Base-by-base conservation (phyloP, 768 basidiomycete genomes). In the Serendipita indica region DNA sequence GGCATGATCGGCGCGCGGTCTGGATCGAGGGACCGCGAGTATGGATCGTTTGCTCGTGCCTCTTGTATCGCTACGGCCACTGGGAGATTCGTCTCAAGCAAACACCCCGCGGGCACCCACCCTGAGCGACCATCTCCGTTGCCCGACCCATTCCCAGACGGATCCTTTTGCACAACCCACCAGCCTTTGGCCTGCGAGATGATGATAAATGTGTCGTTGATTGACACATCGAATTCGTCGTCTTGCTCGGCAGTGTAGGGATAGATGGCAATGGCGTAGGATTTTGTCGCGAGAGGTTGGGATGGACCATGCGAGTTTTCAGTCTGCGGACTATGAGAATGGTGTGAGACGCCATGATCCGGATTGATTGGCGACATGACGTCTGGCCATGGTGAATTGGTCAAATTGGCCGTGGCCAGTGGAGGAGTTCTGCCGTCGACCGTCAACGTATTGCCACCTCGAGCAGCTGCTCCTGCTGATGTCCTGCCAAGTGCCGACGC, bases 231-330 rank as follows among this genome's bases (percentile, higher is more conserved):
- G 68, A 97, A 98, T 69, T 99, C 96, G 68, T 98, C 96, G 60
- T 96, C 91, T 68, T 96, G 86, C 70, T 98, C 96, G 3, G 94
- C 92, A 81, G 93, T 86, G 69, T 99, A 98, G 43, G 96, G 96
- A 67, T 99, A 98, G 64, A 98, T 98, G 30, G 93, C 91, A 33
- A 99, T 89, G 1, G 94, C 93, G 66, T 96, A 99, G 10, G 91
- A 92, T 10, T 54, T 18, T 30, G 30, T 54, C n/a, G 49, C 49
- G 22, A 54, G 30, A 7, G 49, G 25, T 30, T 54, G 49, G 22
- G 49, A 54, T 27, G 49, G 49, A 7, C 49, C 49, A 33, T 54
- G 49, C 4, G 49, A 27, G 22, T 33, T 54, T 16, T 54, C 49
- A n/a, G 27, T 25, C 7, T 28, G n/a, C 10, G 43, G 14, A 5